These are phyloP conservation scores for Komagataella pastoris DNA, from an alignment of 805 yeast species.

Conservation along the genomic window DNA sequence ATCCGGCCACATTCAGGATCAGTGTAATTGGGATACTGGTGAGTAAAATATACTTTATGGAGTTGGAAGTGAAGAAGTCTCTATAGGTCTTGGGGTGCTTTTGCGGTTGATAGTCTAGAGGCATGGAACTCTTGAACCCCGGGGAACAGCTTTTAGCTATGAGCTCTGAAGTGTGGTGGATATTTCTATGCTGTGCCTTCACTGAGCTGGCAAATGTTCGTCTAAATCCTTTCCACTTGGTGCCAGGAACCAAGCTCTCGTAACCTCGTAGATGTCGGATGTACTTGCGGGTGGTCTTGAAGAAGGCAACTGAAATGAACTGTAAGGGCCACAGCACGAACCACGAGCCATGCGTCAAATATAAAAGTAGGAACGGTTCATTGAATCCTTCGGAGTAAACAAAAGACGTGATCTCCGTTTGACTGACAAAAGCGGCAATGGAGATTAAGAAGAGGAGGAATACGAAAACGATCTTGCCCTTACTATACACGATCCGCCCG, in stretches of 20 bases:
- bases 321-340: slow-evolving; percentile 62
- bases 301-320: slow-evolving; percentile 30
- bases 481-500: background rate
- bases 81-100: slow-evolving; percentile 13
- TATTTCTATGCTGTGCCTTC: slow-evolving; percentile 27
- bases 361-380: slow-evolving; percentile 58
- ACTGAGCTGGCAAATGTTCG: slow-evolving; percentile 21
- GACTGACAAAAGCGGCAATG: slow-evolving; percentile 52
- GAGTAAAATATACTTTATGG: slow-evolving; percentile 32
- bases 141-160: slow-evolving; percentile 14
- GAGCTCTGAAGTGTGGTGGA: slow-evolving; percentile 22
- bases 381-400: slow-evolving; percentile 44
- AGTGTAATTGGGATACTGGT: slow-evolving; percentile 32
- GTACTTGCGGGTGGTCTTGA: slow-evolving; percentile 25
- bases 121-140: slow-evolving; percentile 13
- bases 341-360: slow-evolving; percentile 73
- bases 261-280: slow-evolving; percentile 7
- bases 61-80: slow-evolving; percentile 27
- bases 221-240: slow-evolving; percentile 17
- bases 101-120: slow-evolving; percentile 14
- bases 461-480: slow-evolving; percentile 27
- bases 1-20: slow-evolving; percentile 62
- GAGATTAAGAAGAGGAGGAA: slow-evolving; percentile 32
- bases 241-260: background rate
- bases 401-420: slow-evolving; percentile 70